Conservation (phyloP, 192 early-diverging fungal genomes). For the Podila minutissima region DNA sequence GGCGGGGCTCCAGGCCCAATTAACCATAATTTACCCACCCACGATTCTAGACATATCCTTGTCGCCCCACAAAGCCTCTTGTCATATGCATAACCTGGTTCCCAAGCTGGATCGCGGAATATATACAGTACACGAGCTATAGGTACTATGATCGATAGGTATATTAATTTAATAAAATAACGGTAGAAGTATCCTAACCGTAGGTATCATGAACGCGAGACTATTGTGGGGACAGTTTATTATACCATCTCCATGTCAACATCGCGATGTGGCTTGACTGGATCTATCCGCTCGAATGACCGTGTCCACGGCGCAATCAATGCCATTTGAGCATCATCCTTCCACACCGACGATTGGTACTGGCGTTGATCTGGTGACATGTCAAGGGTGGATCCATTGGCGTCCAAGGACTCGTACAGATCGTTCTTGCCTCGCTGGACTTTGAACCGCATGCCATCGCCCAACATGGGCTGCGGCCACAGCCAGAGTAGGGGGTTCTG, state of each 20-base stretch:
- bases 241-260: not conserved
- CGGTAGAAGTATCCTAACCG: too few relatives aligned
- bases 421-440: constrained; percentile 21
- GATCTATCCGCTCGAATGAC: not conserved
- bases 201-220: too few relatives aligned
- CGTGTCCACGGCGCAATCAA: constrained; percentile 4
- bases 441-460: constrained; percentile 77
- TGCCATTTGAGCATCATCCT: not conserved
- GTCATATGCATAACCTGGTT: too few relatives aligned
- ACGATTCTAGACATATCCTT: too few relatives aligned
- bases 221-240: not conserved
- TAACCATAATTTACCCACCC: too few relatives aligned
- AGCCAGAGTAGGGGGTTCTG: constrained; percentile 77
- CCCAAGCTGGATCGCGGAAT: too few relatives aligned
- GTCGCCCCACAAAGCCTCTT: too few relatives aligned
- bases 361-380: not conserved
- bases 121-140: too few relatives aligned
- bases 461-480: constrained; percentile 68
- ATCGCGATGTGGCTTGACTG: not conserved
- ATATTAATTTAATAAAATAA: too few relatives aligned
- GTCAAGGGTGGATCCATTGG: not conserved
- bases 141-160: too few relatives aligned
- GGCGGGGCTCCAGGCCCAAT: too few relatives aligned
- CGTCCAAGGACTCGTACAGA: not conserved
- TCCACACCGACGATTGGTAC: not conserved